Base-by-base conservation (phyloP, 371 early-diverging fungal species). In the Encephalitozoon hellem region DNA sequence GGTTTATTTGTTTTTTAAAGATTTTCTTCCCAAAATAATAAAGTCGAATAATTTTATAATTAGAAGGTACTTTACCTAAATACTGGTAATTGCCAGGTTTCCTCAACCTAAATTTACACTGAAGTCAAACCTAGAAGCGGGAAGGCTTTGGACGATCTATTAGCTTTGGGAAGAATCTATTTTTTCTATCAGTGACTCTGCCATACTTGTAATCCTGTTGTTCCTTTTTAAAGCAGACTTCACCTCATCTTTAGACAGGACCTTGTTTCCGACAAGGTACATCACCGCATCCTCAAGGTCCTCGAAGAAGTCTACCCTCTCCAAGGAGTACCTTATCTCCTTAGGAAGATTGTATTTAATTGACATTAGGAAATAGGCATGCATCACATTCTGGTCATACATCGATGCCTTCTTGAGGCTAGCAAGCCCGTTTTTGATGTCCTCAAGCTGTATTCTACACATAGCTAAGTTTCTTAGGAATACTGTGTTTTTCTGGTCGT, bases 381-480 rank as follows among this genome's bases (percentile, higher is more conserved):
- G 53, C 63, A 77, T 49, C 26, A 59, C 23, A 12, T n/a, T 21
- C 21, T 15, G 26, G 55, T 80, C 77, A n/a, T 30, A 42, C 12
- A 39, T 25, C 3, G 77, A 53, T 32, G 67, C 55, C 9, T 23
- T n/a, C 52, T 74, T 80, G 6, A 80, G 41, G 8, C 23, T 30
- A 1, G 32, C 21, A 30, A 80, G 54, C 5, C 77, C 54, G 0
- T 74, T 76, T 18, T 72, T 65, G 25, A 77, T 18, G 18, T 80
- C 68, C 12, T 77, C 32, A 6, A 77, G 39, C n/a, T 67, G 23
- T 12, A 55, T 67, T 59, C 63, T 73, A 51, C 80, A 80, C 26
- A 65, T 34, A 4, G 64, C 52, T 2, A 80, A 21, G 54, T 80
- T 77, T 63, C 64, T 77, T 21, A 34, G 21, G 45, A 77, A 72